phyloP scores from a whole-genome alignment of 2,329 filamentous ascomycete genomes.

The Tolypocladium pustulatum region DNA sequence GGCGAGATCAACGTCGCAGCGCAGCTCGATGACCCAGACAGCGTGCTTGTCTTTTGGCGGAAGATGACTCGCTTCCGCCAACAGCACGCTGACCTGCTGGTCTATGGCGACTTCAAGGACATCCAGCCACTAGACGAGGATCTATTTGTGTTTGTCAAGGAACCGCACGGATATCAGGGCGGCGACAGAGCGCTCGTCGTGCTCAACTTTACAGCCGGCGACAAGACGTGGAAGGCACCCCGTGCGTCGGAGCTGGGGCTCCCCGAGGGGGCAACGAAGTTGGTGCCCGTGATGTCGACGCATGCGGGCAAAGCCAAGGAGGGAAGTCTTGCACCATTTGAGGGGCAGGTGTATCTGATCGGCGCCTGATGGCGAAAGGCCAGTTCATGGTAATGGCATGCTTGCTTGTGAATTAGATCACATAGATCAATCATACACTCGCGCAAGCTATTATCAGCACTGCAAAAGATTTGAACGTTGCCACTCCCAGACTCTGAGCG shows the following conservation, averaged over 20 bases:
- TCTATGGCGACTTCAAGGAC: slow-evolving; percentile 22
- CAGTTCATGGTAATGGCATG: neutral
- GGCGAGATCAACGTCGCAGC: slow-evolving; percentile 42
- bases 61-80: slow-evolving; percentile 17
- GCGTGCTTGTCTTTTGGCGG: slow-evolving; percentile 23
- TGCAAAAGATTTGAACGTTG: no score
- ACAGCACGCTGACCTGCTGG: slow-evolving; percentile 19
- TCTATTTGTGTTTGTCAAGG: slow-evolving; percentile 19
- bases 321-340: slow-evolving; percentile 14
- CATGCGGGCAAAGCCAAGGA: slow-evolving; percentile 9
- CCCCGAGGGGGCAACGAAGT: slow-evolving; percentile 1
- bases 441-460: no score
- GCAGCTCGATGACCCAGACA: slow-evolving; percentile 32
- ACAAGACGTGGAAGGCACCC: slow-evolving; percentile 14
- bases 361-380: neutral
- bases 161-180: slow-evolving; percentile 11
- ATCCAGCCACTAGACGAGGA: slow-evolving; percentile 13
- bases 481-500: no score
- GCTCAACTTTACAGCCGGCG: slow-evolving; percentile 20
- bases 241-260: slow-evolving; percentile 12
- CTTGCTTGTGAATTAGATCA: no score
- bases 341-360: slow-evolving; percentile 19
- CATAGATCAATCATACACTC: no score
- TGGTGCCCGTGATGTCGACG: slow-evolving; percentile 18
- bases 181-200: slow-evolving; percentile 15